A percentile compares a stretch with the other conserved stretches of the same genome.
Evolutionary conservation across 495 filamentous ascomycete species (phyloP).

Genomic region (Aspergillus carlsbadensis): DNA sequence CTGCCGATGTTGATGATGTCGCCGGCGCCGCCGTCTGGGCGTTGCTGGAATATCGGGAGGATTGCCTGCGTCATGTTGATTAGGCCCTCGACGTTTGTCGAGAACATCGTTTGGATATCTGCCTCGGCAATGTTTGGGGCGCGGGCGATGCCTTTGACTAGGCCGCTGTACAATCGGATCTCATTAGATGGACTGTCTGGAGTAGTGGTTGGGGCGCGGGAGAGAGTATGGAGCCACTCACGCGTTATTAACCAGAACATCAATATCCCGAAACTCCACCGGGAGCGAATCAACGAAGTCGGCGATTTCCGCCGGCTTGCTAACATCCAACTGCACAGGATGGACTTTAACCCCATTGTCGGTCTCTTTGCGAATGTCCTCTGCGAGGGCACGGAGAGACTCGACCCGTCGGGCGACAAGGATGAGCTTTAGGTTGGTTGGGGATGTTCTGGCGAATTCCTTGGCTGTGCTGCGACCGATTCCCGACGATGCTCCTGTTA

Average conservation of each 20-base stretch:
- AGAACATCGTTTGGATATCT: conserved; percentile 85
- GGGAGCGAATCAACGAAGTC: conserved; percentile 73
- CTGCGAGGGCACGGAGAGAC: conserved; percentile 68
- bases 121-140: conserved; percentile 79
- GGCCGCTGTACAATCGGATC: too few relatives aligned
- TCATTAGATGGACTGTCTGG: neutral
- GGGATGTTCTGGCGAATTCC: conserved; percentile 90
- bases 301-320: conserved; percentile 71
- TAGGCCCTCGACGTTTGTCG: conserved; percentile 91
- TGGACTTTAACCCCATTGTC: conserved; percentile 79
- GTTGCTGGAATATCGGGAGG: conserved; percentile 78
- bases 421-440: conserved; percentile 77
- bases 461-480: conserved; percentile 84
- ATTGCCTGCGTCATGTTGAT: conserved; percentile 97
- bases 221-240: too few relatives aligned
- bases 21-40: conserved; percentile 73
- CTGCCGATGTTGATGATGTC: conserved; percentile 98
- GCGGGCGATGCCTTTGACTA: conserved; percentile 84
- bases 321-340: conserved; percentile 83
- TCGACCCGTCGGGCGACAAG: conserved; percentile 85
- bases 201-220: neutral
- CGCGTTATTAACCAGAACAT: conserved; percentile 97
- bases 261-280: conserved; percentile 79
- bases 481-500: conserved; percentile 92
- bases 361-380: conserved; percentile 74